Evolutionary conservation across 2,329 filamentous ascomycete species (phyloP), one percentile per base, ranked within the genome.

Genomic region (Trichoderma atroviride): DNA sequence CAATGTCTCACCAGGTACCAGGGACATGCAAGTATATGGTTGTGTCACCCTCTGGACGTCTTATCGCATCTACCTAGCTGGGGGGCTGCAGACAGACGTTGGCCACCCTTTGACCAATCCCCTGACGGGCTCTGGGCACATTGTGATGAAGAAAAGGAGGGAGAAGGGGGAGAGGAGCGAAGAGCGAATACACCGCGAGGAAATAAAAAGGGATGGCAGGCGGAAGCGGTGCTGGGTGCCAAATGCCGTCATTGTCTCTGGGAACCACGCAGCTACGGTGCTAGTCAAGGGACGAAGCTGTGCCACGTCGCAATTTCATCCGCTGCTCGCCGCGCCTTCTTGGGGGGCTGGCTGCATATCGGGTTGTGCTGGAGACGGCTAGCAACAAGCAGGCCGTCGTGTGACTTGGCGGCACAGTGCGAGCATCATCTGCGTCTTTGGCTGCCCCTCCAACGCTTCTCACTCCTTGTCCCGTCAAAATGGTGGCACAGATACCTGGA

Each of bases 291-390:
- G 31, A 69, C 52, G 52, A 70, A 58, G 24, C 22, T 35, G 66
- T 68, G 69, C 71, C 66, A 71, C 71, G 62, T 72, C 71, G 71
- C 58, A 71, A 68, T 72, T 70, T 71, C 58, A 53, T 43, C 19
- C 16, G 22, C 62, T 55, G 69, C 59, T 33, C 63, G 68, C 63
- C 29, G 65, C 69, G 69, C 43, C 24, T 14, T 64, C 53, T 52
- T 68, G 37, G 31, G 64, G 55, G 69, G 63, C 50, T 68, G 69
- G 63, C 69, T 70, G 69, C 69, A 70, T 66, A 56, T 67, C 53
- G 56, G 43, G 57, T 37, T 59, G 50, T 69, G 57, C 65, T 55
- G 59, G 60, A 69, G 56, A 55, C 57, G 56, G 63, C 69, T 57
- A 68, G 57, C 69, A 68, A 61, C 69, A 68, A 61, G 68, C 69